Evolutionary conservation across 352 stramenopile species (phyloP).

Genomic region (Phytophthora megakarya): DNA sequence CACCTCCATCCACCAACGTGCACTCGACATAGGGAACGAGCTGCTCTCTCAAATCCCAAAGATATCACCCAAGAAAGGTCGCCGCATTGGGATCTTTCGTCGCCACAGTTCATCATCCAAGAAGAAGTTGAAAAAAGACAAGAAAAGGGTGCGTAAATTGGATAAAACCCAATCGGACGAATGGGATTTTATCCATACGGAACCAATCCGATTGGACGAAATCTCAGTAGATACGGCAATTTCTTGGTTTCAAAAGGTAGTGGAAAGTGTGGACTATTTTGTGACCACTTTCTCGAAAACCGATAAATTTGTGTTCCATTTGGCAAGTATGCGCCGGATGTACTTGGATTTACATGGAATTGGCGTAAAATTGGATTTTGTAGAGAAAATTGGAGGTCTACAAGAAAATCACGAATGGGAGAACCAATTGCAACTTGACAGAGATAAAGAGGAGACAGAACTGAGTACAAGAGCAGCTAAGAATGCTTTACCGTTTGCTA

Average conservation of each 20-base stretch:
- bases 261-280: slow-evolving; percentile 5
- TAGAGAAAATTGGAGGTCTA: slow-evolving; percentile 8
- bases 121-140: slow-evolving; percentile 14
- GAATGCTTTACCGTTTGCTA: slow-evolving; percentile 33
- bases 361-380: slow-evolving; percentile 6
- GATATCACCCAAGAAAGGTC: not conserved
- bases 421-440: slow-evolving; percentile 6
- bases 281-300: slow-evolving; percentile 24
- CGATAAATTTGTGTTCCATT: slow-evolving; percentile 23
- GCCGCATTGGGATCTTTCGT: slow-evolving; percentile 10
- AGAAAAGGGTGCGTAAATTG: not conserved
- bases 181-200: not conserved
- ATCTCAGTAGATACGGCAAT: slow-evolving; percentile 4
- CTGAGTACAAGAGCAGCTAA: slow-evolving; percentile 27
- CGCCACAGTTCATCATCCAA: slow-evolving; percentile 16
- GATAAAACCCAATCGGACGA: slow-evolving; percentile 10
- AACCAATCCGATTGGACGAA: not conserved
- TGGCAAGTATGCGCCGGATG: slow-evolving; percentile 33
- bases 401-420: slow-evolving; percentile 8
- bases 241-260: slow-evolving; percentile 2
- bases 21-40: not conserved
- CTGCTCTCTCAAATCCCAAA: not conserved
- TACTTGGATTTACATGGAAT: slow-evolving; percentile 18
- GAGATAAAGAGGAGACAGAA: slow-evolving; percentile 18
- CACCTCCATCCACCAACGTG: not conserved